Evolutionary conservation across 2,329 filamentous ascomycete species (phyloP).

Genomic region (Exophiala xenobiotica): DNA sequence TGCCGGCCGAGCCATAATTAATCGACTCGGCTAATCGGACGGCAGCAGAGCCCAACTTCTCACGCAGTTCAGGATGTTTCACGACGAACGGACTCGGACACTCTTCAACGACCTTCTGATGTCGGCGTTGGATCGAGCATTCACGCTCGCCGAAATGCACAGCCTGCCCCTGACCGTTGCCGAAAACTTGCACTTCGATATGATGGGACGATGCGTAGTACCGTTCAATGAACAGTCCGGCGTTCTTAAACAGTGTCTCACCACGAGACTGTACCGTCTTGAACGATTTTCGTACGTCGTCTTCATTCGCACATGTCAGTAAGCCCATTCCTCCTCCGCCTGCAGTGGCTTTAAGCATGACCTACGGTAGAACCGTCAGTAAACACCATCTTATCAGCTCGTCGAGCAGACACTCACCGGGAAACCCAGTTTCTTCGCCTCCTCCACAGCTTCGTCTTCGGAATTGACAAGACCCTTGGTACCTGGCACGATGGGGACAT

Average conservation of each 20-base stretch:
- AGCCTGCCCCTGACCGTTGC: conserved; percentile 74
- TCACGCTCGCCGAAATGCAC: conserved; percentile 86
- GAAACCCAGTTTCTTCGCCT: conserved; percentile 48
- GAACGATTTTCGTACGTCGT: conserved; percentile 70
- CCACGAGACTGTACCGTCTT: conserved; percentile 73
- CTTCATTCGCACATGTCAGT: conserved; percentile 67
- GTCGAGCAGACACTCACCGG: conserved; percentile 45
- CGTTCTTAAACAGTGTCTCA: conserved; percentile 75
- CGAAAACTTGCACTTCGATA: conserved; percentile 89
- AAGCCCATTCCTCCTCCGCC: conserved; percentile 85
- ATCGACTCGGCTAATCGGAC: conserved; percentile 62
- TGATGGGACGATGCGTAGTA: conserved; percentile 78
- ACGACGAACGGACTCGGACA: conserved; percentile 71
- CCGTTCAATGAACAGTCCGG: conserved; percentile 80
- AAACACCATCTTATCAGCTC: neutral
- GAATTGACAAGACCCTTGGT: conserved; percentile 49
- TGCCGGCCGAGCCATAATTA: conserved; percentile 79
- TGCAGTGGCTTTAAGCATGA: conserved; percentile 76
- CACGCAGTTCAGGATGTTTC: conserved; percentile 57
- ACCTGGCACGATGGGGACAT: conserved; percentile 57
- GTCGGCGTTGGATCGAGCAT: conserved; percentile 80
- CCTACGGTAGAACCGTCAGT: conserved; percentile 34
- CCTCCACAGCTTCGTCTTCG: conserved; percentile 48
- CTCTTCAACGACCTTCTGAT: conserved; percentile 91
- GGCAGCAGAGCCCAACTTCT: conserved; percentile 64